phyloP scores from a whole-genome alignment of 1,284 basidiomycete species.

The Spongispora temasekensis region DNA sequence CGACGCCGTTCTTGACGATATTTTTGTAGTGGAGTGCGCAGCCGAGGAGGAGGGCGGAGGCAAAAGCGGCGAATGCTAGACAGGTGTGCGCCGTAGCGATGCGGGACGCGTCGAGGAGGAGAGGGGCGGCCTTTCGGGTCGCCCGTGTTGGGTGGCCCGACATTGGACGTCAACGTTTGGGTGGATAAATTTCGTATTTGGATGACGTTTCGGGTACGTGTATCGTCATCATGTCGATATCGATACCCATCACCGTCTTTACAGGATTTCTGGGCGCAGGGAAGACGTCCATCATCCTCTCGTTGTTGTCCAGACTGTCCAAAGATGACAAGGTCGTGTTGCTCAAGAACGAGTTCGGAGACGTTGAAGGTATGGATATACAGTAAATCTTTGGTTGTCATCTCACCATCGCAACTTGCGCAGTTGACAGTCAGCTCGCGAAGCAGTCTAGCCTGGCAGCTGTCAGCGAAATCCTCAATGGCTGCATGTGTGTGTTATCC shows the following conservation, averaged over 20 bases:
- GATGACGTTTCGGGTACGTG: not conserved
- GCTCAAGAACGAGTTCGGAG: constrained; percentile 89
- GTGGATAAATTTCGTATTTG: not conserved
- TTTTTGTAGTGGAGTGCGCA: constrained; percentile 79
- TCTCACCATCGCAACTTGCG: constrained; percentile 6
- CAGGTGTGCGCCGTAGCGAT: constrained; percentile 70
- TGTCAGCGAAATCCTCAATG: constrained; percentile 90
- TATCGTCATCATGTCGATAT: constrained; percentile 28
- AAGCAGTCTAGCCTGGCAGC: constrained; percentile 79
- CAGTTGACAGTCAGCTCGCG: constrained; percentile 87
- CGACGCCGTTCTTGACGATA: constrained; percentile 87
- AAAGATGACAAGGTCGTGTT: constrained; percentile 83
- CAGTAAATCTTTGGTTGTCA: not conserved
- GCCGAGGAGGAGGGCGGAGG: constrained; percentile 67
- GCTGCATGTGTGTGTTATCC: constrained; percentile 72
- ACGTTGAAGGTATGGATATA: constrained; percentile 64
- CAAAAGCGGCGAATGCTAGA: constrained; percentile 73
- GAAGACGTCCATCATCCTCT: constrained; percentile 82
- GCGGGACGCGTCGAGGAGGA: constrained; percentile 49
- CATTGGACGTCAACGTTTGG: constrained; percentile 17
- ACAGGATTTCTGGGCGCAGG: constrained; percentile 81
- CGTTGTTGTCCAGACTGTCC: constrained; percentile 76
- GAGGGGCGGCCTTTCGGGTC: constrained; percentile 11
- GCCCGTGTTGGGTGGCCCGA: constrained; percentile 15
- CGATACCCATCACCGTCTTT: constrained; percentile 82